A percentile compares a stretch with the other conserved stretches of the same genome.
Conservation (phyloP, 257 asterid genomes). For the Echium plantagineum region DNA sequence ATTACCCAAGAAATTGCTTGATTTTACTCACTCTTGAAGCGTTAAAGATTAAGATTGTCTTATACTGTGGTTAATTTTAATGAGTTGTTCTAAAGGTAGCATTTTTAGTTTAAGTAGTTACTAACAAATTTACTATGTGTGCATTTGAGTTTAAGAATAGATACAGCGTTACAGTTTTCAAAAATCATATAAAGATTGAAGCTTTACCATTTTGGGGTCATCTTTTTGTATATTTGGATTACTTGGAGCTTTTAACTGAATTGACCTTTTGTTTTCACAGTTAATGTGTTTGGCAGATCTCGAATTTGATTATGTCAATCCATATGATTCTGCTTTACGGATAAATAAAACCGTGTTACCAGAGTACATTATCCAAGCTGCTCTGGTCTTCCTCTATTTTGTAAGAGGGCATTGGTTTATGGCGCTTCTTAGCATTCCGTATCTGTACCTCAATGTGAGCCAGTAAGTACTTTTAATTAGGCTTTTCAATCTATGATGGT, state of each 20-base stretch:
- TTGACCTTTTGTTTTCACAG: constrained; percentile 29
- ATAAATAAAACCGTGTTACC: constrained; percentile 66
- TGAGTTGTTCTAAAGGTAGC: too few species aligned
- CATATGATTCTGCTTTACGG: constrained; percentile 76
- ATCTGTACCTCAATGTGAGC: constrained; percentile 58
- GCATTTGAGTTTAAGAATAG: too few species aligned
- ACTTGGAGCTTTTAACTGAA: background rate
- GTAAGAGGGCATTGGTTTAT: constrained; percentile 79
- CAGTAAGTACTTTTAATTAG: constrained; percentile 44
- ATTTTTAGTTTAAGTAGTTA: too few species aligned
- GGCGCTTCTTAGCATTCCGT: constrained; percentile 61
- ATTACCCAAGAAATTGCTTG: too few species aligned
- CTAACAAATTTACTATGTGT: too few species aligned
- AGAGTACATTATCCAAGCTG: constrained; percentile 73
- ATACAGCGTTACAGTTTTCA: background rate
- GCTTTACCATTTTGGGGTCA: background rate
- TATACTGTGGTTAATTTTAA: too few species aligned
- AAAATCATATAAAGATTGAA: background rate
- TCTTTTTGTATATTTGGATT: background rate
- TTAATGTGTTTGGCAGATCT: constrained; percentile 84
- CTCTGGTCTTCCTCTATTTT: constrained; percentile 61
- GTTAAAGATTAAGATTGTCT: too few species aligned
- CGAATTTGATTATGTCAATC: constrained; percentile 80
- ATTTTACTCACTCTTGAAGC: too few species aligned
- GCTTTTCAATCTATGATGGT: background rate